A percentile compares a stretch with the other conserved stretches of the same genome.
Conservation (phyloP, 2,329 filamentous ascomycete species). For the Nothopassalora personata region DNA sequence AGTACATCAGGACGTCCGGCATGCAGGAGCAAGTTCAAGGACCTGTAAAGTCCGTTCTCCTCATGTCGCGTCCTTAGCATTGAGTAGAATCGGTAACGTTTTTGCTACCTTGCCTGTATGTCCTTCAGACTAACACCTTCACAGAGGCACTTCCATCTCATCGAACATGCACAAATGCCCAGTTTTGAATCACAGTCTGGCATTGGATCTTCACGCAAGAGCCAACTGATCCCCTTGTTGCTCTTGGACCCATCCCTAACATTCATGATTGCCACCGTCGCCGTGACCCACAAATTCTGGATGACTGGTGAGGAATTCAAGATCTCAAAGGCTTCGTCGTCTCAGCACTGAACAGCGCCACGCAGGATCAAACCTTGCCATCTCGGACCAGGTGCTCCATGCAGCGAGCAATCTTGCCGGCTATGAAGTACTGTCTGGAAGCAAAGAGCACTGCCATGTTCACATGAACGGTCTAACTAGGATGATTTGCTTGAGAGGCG, state of each 20-base stretch:
- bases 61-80: no score
- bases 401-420: conserved; percentile 6
- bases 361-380: conserved; percentile 17
- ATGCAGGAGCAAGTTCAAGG: no score
- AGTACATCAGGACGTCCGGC: no score
- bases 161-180: not conserved
- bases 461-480: conserved; percentile 6
- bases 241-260: not conserved
- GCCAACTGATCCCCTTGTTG: not conserved
- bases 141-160: not conserved
- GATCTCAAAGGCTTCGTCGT: not conserved
- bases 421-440: conserved; percentile 5
- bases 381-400: conserved; percentile 17
- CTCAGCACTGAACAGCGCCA: conserved; percentile 16
- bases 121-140: no score
- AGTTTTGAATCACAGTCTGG: not conserved
- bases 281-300: not conserved
- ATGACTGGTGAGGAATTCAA: not conserved
- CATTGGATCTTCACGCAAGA: not conserved
- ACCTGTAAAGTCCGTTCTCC: no score
- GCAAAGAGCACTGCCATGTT: conserved; percentile 1
- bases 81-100: no score
- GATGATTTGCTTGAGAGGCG: conserved; percentile 8
- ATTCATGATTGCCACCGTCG: not conserved
- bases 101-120: no score